Evolutionary conservation across 345 rosid genomes (phyloP), one percentile per base, ranked within the genome.

Genomic region (Sisymbrium irio): DNA sequence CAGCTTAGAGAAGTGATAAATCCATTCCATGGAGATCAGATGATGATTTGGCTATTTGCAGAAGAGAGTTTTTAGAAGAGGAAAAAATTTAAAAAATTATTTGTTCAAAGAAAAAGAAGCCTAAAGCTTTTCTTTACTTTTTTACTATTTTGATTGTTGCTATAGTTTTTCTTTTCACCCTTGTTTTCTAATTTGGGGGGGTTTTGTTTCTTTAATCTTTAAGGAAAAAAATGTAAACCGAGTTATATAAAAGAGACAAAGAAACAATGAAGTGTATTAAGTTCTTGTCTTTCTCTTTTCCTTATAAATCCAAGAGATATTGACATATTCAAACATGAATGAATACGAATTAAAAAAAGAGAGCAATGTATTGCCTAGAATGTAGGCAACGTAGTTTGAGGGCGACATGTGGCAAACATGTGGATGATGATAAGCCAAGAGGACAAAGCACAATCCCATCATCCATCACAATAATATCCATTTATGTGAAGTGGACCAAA

Each of bases 401-500:
- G 11, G 11, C 51, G 75, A 76, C 79, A 64, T 32, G 71, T 76
- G 75, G 41, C 75, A 1, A 76, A 27, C 41, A 76, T 76, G 79
- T 76, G 79, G 75, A 54, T 54, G 75, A 62, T 62, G 79, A 69
- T 76, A 76, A 76, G 71, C 79, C 79, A 62, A 72, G 56, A 39
- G 22, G 65, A 61, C 55, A 53, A 51, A 45, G n/a, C 54, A 14
- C 65, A 62, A 69, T 68, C 74, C 25, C 69, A 69, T 73, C 77
- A 47, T 17, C 49, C 35, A 73, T 75, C 69, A 60, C 51, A 41
- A 41, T 51, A 20, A 76, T 69, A 69, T 62, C 71, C 65, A 76
- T 76, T 76, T 54, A 76, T 69, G 70, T 45, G 75, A 76, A 76
- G 75, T 76, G 75, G 79, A 76, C 79, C 79, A 76, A 69, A 76